Evolutionary conservation across 345 rosid species (phyloP), one percentile per base, ranked within the genome.

Genomic region (Triadica sebifera): DNA sequence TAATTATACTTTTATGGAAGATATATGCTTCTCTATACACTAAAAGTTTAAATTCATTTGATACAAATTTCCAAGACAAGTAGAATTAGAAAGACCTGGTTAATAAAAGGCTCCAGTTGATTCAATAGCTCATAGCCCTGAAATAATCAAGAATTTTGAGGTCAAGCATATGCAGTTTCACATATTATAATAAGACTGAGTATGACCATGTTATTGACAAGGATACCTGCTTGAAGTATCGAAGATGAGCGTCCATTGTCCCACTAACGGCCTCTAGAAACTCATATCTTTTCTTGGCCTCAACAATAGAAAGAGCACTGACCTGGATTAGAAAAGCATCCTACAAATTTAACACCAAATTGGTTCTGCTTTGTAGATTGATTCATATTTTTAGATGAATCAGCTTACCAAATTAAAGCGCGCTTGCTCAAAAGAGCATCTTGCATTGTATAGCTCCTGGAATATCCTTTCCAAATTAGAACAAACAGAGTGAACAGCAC

Each of bases 81-180:
- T 6, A 67, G 70, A 46, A 69, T 9, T 69, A 60, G 53, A 49
- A 57, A n/a, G 25, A 91, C 96, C 92, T 91, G 90, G 79, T 85
- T 88, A 80, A 91, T 88, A 80, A 87, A 86, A 49, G 96, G 96
- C 76, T 89, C 96, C 91, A 91, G 80, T 75, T 89, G 87, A 74
- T 89, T 86, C 65, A 91, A 79, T 72, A 91, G 89, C 71, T 91
- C 96, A 79, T 91, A 89, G 63, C 90, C 93, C 96, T 91, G 86
- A 67, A 81, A 77, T 62, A 65, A 72, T 45, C 51, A 60, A 15
- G 38, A 60, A 67, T 5, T 66, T 22, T 20, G 22, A 73, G 60
- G 49, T 60, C 62, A 38, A 67, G 69, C 13, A 77, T 17, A 47
- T 50, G 53, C 22, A n/a, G 5, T 16, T 43, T 38, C 25, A 58